These are phyloP conservation scores for Flaveria robusta DNA, from an alignment of 129 eudicot species.

Conservation along the genomic window DNA sequence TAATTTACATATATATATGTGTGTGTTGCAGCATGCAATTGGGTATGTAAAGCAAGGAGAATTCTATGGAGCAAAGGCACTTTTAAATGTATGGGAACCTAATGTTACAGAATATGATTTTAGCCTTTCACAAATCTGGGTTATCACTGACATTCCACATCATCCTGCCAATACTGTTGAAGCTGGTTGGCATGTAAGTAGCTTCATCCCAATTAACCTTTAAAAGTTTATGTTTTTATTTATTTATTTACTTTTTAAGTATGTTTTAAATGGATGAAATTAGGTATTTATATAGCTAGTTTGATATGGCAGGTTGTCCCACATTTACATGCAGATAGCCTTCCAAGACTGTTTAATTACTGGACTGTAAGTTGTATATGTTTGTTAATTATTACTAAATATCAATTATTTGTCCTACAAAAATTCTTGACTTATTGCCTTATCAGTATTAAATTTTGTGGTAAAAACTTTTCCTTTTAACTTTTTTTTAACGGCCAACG, in stretches of 20 bases:
- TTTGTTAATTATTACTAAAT: background rate
- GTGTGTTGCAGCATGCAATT: slow-evolving; percentile 67
- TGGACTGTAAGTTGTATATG: slow-evolving; percentile 76
- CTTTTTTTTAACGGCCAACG: no score
- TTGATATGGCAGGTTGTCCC: slow-evolving; percentile 62
- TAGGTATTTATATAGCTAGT: slow-evolving; percentile 12
- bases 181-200: slow-evolving; percentile 93
- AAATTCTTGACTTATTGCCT: no score
- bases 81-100: slow-evolving; percentile 85
- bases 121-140: slow-evolving; percentile 87
- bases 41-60: slow-evolving; percentile 61
- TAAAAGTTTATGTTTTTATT: no score
- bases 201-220: no score
- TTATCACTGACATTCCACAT: slow-evolving; percentile 56
- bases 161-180: slow-evolving; percentile 67
- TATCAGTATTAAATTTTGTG: no score
- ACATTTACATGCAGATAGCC: slow-evolving; percentile 59
- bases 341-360: slow-evolving; percentile 77
- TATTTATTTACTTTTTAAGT: no score
- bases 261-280: no score
- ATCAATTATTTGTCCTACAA: background rate
- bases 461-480: no score
- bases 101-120: slow-evolving; percentile 59
- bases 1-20: background rate
- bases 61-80: slow-evolving; percentile 82